phyloP scores from a whole-genome alignment of 2,329 filamentous ascomycete genomes.

The Aspergillus thermomutatus region DNA sequence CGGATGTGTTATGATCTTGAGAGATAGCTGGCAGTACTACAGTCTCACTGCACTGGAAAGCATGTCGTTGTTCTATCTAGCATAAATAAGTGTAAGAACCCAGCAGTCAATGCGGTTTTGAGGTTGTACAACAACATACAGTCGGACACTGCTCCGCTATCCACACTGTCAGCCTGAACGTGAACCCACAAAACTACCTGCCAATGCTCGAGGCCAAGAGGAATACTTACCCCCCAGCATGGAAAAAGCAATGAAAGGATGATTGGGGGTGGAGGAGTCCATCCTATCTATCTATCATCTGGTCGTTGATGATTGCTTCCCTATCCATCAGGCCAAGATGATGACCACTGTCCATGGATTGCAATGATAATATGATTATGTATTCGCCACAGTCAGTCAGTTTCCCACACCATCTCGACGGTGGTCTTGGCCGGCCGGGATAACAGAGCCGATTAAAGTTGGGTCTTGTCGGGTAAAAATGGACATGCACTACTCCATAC shows the following conservation, averaged over 20 bases:
- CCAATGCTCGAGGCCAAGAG: not conserved
- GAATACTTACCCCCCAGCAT: not conserved
- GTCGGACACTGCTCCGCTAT: too few species aligned
- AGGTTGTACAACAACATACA: not conserved
- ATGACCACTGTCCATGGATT: not conserved
- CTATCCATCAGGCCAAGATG: not conserved
- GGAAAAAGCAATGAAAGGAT: not conserved
- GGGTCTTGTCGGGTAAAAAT: not conserved
- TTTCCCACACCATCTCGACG: not conserved
- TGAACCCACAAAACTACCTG: not conserved
- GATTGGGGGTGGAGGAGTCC: not conserved
- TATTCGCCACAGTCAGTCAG: slow-evolving; percentile 1
- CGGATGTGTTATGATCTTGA: not conserved
- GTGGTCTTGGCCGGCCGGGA: not conserved
- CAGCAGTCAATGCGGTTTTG: not conserved
- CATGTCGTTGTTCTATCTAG: not conserved
- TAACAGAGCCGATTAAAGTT: not conserved
- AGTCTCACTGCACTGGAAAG: not conserved
- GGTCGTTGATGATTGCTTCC: too few species aligned
- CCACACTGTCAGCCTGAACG: not conserved
- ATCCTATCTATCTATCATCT: not conserved
- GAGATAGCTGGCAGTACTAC: not conserved
- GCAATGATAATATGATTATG: slow-evolving; percentile 4
- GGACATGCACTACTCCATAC: not conserved
- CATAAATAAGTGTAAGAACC: not conserved